phyloP scores from a whole-genome alignment of 768 basidiomycete species.

The Mycena epipterygia region DNA sequence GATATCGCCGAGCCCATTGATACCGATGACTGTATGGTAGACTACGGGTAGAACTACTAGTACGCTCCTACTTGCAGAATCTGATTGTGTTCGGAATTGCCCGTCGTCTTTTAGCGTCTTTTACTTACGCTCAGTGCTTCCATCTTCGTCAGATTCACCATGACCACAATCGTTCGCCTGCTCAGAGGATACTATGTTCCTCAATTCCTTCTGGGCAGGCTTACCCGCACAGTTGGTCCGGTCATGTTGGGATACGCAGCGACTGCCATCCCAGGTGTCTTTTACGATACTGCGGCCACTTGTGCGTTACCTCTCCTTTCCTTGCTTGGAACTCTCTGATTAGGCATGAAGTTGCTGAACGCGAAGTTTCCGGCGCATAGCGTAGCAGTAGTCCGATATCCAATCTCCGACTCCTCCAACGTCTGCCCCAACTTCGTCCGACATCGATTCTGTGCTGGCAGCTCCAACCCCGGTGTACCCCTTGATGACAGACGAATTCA shows the following conservation, averaged over 20 bases:
- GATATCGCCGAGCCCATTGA: slow-evolving; percentile 19
- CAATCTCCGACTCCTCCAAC: neutral
- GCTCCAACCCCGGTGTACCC: neutral
- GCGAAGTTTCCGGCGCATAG: neutral
- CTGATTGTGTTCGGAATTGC: neutral
- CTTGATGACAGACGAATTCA: neutral
- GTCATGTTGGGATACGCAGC: slow-evolving; percentile 18
- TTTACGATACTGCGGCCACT: neutral
- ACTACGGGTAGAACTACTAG: neutral
- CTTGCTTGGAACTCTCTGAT: too few relatives aligned
- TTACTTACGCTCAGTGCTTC: neutral
- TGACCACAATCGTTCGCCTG: neutral
- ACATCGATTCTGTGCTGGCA: neutral
- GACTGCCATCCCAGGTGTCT: neutral
- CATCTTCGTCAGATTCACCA: neutral
- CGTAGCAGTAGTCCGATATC: neutral
- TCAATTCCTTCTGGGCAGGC: slow-evolving; percentile 23
- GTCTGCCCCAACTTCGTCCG: neutral
- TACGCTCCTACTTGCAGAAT: too few relatives aligned
- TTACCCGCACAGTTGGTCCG: slow-evolving; percentile 2
- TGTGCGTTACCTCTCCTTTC: neutral
- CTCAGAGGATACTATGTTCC: slow-evolving; percentile 10
- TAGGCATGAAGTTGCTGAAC: too few relatives aligned
- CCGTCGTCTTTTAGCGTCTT: neutral
- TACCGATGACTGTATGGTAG: slow-evolving; percentile 12